Evolutionary conservation across 2,329 filamentous ascomycete species (phyloP), one percentile per base, ranked within the genome.

Genomic region (Penicillium sp.): DNA sequence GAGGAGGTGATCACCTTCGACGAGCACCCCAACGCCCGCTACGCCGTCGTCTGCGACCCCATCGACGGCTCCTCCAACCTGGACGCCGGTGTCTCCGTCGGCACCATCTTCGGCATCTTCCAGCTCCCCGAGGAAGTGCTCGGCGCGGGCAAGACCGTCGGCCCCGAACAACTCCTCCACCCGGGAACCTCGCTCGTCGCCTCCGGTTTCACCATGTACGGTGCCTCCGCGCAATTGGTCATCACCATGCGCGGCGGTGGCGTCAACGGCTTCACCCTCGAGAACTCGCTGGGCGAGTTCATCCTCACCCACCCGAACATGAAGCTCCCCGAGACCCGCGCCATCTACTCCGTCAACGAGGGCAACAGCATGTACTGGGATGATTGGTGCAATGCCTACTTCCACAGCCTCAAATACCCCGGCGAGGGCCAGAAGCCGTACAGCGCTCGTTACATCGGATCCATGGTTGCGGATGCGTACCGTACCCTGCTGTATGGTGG

Each of bases 141-240:
- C 33, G 75, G 72, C 19, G 65, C 73, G 37, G 70, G 72, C 66
- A 89, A 85, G 61, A 89, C 90, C 70, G 92, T 80, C 55, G 72
- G 73, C 16, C 73, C 74, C 38, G 68, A 96, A 73, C 93, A 98
- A 76, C 86, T 99, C 63, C 85, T 98, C 62, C 89, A 88, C 78
- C 91, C 95, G 0, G 95, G 95, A 59, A 94, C 91, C 1, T 93
- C 97, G 79, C 87, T 98, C 68, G 86, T 98, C 22, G 94, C 95
- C 38, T 89, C 92, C 25, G 95, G 95, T n/a, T 99, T 99, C 85
- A 99, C 95, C 79, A 99, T 99, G 95, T 99, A 99, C 81, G 95
- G 95, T 74, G 95, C 95, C 69, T 97, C 93, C 3, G 89, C 95
- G 4, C 94, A 98, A 82, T 85, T 99, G 49, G 95, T 99, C 72